phyloP scores from a whole-genome alignment of 1,284 basidiomycete genomes.

The Ustilago lituana region DNA sequence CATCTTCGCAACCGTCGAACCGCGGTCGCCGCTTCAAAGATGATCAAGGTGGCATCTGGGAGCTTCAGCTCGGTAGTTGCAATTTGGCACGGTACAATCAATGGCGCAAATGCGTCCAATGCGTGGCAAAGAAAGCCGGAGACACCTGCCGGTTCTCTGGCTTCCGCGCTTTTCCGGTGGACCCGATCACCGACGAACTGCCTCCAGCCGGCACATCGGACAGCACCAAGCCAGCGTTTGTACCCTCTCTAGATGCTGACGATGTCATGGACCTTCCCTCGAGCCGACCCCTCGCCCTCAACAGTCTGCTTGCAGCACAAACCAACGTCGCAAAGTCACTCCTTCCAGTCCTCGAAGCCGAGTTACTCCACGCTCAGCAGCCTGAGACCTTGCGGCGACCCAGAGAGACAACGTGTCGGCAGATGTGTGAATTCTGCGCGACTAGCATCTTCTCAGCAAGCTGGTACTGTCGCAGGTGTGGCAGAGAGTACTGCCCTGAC shows the following conservation, averaged over 20 bases:
- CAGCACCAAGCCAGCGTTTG: conserved; percentile 5
- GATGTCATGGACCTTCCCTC: conserved; percentile 26
- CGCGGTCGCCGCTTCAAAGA: conserved; percentile 10
- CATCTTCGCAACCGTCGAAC: neutral
- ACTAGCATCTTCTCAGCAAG: conserved; percentile 88
- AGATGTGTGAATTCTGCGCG: conserved; percentile 79
- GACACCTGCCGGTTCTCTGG: conserved; percentile 44
- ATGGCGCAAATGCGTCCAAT: conserved; percentile 35
- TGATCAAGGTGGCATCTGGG: conserved; percentile 12
- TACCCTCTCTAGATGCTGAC: conserved; percentile 28
- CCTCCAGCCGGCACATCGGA: neutral
- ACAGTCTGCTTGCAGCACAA: conserved; percentile 8
- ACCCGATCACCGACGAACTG: conserved; percentile 13
- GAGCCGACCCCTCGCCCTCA: conserved; percentile 13
- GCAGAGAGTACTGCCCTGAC: conserved; percentile 85
- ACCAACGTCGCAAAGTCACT: conserved; percentile 27
- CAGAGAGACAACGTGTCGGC: conserved; percentile 43
- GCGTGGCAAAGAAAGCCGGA: conserved; percentile 20
- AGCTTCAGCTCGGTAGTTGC: too few species aligned
- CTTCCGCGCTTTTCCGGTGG: conserved; percentile 34
- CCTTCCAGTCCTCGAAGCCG: conserved; percentile 23
- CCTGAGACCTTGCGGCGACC: conserved; percentile 20
- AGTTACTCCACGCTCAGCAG: conserved; percentile 35
- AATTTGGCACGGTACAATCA: conserved; percentile 12
- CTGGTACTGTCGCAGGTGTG: conserved; percentile 89